Percentiles rank a stretch among this genome's conserved stretches.
These are phyloP conservation scores for Phyllosticta capitalensis DNA, from an alignment of 2,329 filamentous ascomycete genomes.

Conservation along the genomic window DNA sequence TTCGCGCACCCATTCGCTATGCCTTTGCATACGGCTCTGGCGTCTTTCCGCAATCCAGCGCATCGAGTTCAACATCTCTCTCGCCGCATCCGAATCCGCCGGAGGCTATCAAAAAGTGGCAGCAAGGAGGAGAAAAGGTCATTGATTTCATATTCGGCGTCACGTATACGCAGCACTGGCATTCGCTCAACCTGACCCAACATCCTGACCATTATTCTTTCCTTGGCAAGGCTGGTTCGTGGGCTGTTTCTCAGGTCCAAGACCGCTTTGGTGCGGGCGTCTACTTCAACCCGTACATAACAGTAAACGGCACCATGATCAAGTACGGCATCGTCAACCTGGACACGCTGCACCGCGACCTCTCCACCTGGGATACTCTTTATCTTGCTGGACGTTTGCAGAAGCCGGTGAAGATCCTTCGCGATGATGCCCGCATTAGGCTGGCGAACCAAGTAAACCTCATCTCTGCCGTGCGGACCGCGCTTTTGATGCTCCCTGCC, in stretches of 20 bases:
- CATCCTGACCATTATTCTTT: conserved; percentile 89
- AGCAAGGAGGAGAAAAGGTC: conserved; percentile 86
- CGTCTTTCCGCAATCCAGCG: conserved; percentile 72
- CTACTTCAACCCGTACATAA: conserved; percentile 95
- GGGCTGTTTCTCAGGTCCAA: conserved; percentile 73
- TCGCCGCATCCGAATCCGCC: conserved; percentile 76
- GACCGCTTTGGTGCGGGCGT: conserved; percentile 85
- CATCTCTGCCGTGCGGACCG: conserved; percentile 80
- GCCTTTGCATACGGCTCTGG: conserved; percentile 96
- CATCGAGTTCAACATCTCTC: conserved; percentile 40
- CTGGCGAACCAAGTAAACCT: conserved; percentile 95
- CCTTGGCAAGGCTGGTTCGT: conserved; percentile 74
- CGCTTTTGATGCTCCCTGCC: conserved; percentile 74
- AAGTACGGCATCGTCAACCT: conserved; percentile 98
- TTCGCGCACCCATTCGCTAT: conserved; percentile 82
- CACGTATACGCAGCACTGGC: conserved; percentile 91
- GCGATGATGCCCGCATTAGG: conserved; percentile 84
- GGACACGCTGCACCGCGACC: conserved; percentile 75
- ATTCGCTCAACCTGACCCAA: conserved; percentile 81
- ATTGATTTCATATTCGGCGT: conserved; percentile 98
- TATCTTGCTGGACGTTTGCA: conserved; percentile 95
- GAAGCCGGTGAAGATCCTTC: conserved; percentile 95
- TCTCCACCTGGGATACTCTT: conserved; percentile 85
- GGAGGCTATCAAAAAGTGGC: conserved; percentile 69
- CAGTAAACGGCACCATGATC: conserved; percentile 88